Evolutionary conservation across 257 asterid species (phyloP).

Genomic region (Echites panduratus): DNA sequence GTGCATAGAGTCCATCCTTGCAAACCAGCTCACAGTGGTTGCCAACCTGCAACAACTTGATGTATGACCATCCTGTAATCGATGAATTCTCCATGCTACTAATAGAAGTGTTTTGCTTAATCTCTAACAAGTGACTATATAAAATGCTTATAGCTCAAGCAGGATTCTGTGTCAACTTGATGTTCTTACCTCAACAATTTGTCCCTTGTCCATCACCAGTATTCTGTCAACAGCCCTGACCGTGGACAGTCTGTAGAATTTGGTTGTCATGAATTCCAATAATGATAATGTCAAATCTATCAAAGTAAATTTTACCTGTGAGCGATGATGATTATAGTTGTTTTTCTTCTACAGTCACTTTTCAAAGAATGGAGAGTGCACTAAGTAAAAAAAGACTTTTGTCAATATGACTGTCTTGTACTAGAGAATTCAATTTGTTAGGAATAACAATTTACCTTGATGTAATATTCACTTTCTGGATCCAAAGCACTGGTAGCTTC

Average conservation of each 20-base stretch:
- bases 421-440: neutral
- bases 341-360: constrained; percentile 47
- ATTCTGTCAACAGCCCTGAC: constrained; percentile 85
- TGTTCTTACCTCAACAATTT: constrained; percentile 68
- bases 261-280: neutral
- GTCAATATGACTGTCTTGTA: neutral
- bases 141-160: neutral
- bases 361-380: constrained; percentile 42
- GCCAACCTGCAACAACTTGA: constrained; percentile 54
- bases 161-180: too few species aligned
- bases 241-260: constrained; percentile 68
- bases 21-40: constrained; percentile 56
- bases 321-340: constrained; percentile 74
- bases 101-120: neutral
- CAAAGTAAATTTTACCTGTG: constrained; percentile 46
- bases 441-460: constrained; percentile 44
- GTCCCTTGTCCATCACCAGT: constrained; percentile 78
- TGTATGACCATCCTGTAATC: neutral
- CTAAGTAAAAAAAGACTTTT: neutral
- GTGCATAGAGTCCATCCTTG: constrained; percentile 74
- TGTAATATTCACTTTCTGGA: constrained; percentile 85
- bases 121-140: neutral
- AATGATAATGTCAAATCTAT: neutral
- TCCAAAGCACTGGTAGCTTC: constrained; percentile 72
- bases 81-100: neutral